Percentiles rank a stretch among this genome's conserved stretches.
Evolutionary conservation across 495 filamentous ascomycete species (phyloP).

Genomic region (Aspergillus wentii): DNA sequence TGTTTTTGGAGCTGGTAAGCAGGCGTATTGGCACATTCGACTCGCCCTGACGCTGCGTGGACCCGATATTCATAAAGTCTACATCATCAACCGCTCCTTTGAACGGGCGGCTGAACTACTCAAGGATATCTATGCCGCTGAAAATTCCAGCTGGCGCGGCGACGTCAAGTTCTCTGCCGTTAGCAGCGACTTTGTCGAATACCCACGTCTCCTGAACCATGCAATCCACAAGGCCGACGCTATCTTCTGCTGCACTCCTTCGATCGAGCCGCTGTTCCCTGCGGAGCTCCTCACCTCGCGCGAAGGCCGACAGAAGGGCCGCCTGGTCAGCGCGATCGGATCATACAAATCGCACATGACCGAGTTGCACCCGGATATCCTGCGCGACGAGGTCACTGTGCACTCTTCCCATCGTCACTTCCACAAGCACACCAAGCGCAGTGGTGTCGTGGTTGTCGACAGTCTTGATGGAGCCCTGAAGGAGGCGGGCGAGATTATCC

Average conservation of each 20-base stretch:
- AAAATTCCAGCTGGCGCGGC: conserved; percentile 47
- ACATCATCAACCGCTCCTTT: conserved; percentile 74
- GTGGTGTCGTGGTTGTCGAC: conserved; percentile 80
- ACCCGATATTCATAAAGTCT: conserved; percentile 65
- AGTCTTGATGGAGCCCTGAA: conserved; percentile 71
- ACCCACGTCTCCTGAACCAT: conserved; percentile 57
- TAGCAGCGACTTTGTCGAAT: conserved; percentile 68
- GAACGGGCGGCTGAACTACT: conserved; percentile 53
- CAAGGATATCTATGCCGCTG: conserved; percentile 49
- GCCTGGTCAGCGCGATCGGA: conserved; percentile 78
- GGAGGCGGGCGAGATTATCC: conserved; percentile 86
- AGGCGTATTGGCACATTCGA: conserved; percentile 92
- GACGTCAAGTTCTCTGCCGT: conserved; percentile 66
- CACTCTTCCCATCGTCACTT: conserved; percentile 50
- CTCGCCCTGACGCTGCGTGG: conserved; percentile 72
- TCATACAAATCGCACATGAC: conserved; percentile 81
- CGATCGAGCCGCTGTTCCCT: conserved; percentile 57
- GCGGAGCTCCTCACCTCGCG: conserved; percentile 56
- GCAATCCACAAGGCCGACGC: conserved; percentile 66
- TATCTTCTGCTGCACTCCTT: conserved; percentile 78
- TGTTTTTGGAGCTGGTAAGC: conserved; percentile 86
- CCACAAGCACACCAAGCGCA: conserved; percentile 66
- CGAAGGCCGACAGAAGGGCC: conserved; percentile 67
- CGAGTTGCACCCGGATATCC: conserved; percentile 73
- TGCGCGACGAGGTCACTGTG: conserved; percentile 61